A percentile compares a stretch with the other conserved stretches of the same genome.
These are phyloP conservation scores for Aspergillus sergii DNA, from an alignment of 2,329 filamentous ascomycete species.

Conservation along the genomic window DNA sequence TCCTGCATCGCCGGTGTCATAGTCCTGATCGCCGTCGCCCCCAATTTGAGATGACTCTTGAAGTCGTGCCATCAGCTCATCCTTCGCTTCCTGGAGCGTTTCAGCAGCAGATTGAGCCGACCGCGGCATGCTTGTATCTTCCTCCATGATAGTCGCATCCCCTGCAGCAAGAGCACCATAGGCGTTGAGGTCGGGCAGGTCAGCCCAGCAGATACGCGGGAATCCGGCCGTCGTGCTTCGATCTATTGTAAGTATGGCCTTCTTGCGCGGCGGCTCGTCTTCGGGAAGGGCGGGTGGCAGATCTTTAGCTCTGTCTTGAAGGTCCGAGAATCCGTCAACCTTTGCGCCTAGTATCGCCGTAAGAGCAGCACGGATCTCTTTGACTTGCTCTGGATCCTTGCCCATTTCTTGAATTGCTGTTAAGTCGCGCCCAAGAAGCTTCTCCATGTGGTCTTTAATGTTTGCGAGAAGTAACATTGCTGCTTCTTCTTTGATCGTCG, in stretches of 20 bases:
- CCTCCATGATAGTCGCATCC: conserved; percentile 45
- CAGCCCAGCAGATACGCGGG: conserved; percentile 45
- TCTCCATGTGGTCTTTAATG: conserved; percentile 53
- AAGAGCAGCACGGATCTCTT: conserved; percentile 47
- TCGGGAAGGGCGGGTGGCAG: conserved; percentile 38
- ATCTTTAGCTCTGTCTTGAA: conserved; percentile 42
- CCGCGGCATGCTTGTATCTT: conserved; percentile 50
- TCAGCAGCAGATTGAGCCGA: conserved; percentile 52
- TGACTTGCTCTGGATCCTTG: conserved; percentile 47
- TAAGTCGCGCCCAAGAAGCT: conserved; percentile 45
- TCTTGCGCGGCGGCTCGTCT: conserved; percentile 41
- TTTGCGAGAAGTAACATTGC: conserved; percentile 51
- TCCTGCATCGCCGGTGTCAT: conserved; percentile 44
- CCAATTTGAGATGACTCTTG: conserved; percentile 48
- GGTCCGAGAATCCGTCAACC: conserved; percentile 48
- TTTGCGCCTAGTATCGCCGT: conserved; percentile 48
- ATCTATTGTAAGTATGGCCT: conserved; percentile 46
- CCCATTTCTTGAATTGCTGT: conserved; percentile 50
- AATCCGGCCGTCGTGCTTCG: conserved; percentile 43
- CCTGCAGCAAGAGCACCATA: conserved; percentile 41
- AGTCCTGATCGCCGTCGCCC: conserved; percentile 44
- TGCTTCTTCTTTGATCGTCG: conserved; percentile 50
- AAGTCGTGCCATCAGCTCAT: conserved; percentile 53
- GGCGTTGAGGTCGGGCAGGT: conserved; percentile 47
- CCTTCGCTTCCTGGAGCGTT: conserved; percentile 54